Evolutionary conservation across 1,284 basidiomycete species (phyloP).

Genomic region (Leccinum solheimii): DNA sequence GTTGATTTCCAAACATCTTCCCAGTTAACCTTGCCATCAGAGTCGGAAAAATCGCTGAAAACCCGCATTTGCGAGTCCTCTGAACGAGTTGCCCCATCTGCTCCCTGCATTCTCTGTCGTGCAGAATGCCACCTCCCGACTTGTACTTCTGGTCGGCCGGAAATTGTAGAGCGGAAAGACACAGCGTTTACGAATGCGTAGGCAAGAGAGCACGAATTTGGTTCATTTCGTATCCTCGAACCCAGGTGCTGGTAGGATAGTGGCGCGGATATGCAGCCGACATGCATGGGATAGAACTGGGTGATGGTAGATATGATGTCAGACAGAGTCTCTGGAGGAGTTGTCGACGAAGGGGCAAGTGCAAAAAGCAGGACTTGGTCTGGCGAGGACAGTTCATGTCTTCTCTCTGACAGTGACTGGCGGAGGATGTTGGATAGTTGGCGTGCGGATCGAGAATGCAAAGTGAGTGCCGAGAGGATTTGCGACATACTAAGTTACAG

Average conservation of each 20-base stretch:
- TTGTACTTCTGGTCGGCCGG: constrained; percentile 54
- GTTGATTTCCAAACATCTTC: constrained; percentile 48
- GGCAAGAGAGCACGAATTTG: constrained; percentile 52
- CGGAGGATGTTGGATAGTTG: constrained; percentile 17
- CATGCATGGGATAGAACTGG: constrained; percentile 40
- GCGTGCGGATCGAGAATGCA: constrained; percentile 20
- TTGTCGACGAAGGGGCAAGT: constrained; percentile 45
- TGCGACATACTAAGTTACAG: constrained; percentile 1
- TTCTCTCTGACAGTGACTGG: constrained; percentile 8
- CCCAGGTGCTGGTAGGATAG: constrained; percentile 29
- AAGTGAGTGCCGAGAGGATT: constrained; percentile 21
- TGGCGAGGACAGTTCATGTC: not conserved
- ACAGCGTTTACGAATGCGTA: constrained; percentile 45
- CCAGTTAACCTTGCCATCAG: constrained; percentile 45
- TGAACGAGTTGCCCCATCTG: constrained; percentile 27
- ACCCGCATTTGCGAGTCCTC: constrained; percentile 17
- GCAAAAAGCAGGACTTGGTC: constrained; percentile 46
- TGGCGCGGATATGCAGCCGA: constrained; percentile 63
- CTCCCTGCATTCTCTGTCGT: constrained; percentile 22
- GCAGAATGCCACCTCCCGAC: constrained; percentile 70
- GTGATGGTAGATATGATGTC: constrained; percentile 46
- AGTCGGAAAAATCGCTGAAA: constrained; percentile 19
- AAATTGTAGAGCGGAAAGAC: constrained; percentile 60
- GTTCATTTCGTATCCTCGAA: constrained; percentile 11
- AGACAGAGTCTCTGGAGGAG: constrained; percentile 38